Base-by-base conservation (phyloP, 257 asterid genomes). In the Solanum clarkiae region DNA sequence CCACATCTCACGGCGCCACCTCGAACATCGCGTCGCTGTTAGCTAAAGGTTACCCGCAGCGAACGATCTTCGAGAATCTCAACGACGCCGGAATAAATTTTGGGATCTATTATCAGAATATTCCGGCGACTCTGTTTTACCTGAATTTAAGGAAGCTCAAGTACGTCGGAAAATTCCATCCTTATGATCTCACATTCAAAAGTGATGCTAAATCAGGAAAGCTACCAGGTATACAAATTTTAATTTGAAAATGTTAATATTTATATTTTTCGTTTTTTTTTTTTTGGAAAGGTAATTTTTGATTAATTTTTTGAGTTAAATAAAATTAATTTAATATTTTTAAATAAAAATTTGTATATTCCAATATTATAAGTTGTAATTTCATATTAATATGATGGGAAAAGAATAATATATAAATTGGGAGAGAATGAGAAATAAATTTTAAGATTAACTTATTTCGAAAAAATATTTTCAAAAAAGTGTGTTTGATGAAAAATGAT, bases 1-100 rank as follows among this genome's bases (percentile, higher is more conserved):
- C 84, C 82, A 96, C 99, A 18, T 96, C 98, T 85, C 95, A 93
- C 65, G 99, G 99, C 40, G 98, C 99, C 91, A 93, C 95, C 84
- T 93, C 98, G 5, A 96, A 96, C 83, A 80, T 82, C 0, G 91
- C 93, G 0, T 71, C 91, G 4, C 86, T 87, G 45, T 91, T 96
- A 5, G 91, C 88, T 17, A 86, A 89, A 84, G 99, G 98, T 36
- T 94, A 87, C 88, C 97, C 98, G 0, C 98, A 96, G 29, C 94
- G 96, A 63, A 96, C 99, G 56, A 94, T 96, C 17, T 96, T 95
- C 88, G 97, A 95, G 1, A 94, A 93, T 59, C 88, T 96, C 0
- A 84, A 90, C 15, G 97, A 87, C 3, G 93, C 92, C 44, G 90
- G 92, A 11, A 4, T 91, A 17, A 62, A 91, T 51, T 96, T 96